These are phyloP conservation scores for Bipolaris sorokiniana DNA, from an alignment of 2,329 filamentous ascomycete species.

Conservation along the genomic window DNA sequence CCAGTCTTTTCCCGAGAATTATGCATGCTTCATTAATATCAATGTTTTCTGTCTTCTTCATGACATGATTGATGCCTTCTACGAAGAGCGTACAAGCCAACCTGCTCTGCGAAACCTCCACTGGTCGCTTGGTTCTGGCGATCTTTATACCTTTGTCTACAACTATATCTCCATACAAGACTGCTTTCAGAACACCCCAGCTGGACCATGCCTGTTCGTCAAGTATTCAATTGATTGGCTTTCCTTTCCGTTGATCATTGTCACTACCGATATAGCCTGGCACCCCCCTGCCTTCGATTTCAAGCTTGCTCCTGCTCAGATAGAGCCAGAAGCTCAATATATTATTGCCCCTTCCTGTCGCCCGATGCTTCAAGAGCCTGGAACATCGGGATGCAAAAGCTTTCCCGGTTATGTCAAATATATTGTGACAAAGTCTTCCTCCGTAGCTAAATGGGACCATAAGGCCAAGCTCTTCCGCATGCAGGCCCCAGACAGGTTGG, in stretches of 20 bases:
- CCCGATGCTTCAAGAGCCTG: not conserved
- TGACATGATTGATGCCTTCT: constrained; percentile 36
- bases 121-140: constrained; percentile 35
- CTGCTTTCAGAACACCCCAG: constrained; percentile 34
- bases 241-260: constrained; percentile 9
- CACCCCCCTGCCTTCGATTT: constrained; percentile 30
- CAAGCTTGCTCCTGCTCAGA: constrained; percentile 14
- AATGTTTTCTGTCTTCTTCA: constrained; percentile 29
- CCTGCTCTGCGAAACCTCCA: constrained; percentile 3
- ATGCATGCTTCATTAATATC: constrained; percentile 24
- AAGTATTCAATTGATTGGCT: constrained; percentile 15
- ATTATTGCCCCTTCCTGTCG: constrained; percentile 25
- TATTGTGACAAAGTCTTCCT: constrained; percentile 12
- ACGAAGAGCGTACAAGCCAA: constrained; percentile 13
- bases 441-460: constrained; percentile 29
- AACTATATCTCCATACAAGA: constrained; percentile 44
- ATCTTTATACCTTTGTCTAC: constrained; percentile 36
- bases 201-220: constrained; percentile 24
- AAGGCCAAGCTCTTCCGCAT: constrained; percentile 27
- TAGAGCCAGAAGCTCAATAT: constrained; percentile 26
- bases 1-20: constrained; percentile 12
- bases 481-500: constrained; percentile 13
- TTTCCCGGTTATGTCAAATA: constrained; percentile 18
- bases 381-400: not conserved
- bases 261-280: constrained; percentile 32